Percentiles rank a stretch among this genome's conserved stretches.
Conservation (phyloP, 2,329 filamentous ascomycete genomes). For the Calycina marina region DNA sequence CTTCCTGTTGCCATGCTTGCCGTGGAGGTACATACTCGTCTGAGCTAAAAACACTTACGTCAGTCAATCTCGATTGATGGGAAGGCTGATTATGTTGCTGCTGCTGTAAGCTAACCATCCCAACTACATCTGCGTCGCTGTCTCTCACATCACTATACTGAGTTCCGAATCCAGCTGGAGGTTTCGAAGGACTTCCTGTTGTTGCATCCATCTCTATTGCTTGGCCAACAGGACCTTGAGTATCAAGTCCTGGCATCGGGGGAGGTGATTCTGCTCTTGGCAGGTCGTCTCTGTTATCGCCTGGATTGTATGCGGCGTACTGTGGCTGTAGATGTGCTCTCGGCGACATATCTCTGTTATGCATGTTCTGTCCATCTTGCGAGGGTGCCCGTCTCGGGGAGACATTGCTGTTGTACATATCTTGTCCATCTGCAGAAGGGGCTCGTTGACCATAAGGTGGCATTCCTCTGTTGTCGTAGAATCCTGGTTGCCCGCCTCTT, state of each 20-base stretch:
- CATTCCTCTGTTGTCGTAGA: too few relatives aligned
- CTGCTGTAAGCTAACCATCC: conserved; percentile 60
- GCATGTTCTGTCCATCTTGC: conserved; percentile 6
- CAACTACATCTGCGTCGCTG: conserved; percentile 56
- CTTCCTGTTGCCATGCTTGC: conserved; percentile 37
- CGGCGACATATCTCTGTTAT: conserved; percentile 5
- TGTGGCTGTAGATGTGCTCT: conserved; percentile 5
- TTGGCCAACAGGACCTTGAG: conserved; percentile 35
- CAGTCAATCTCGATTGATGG: conserved; percentile 31
- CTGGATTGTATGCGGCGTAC: conserved; percentile 18
- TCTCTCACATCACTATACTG: conserved; percentile 37
- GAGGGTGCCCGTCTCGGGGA: conserved; percentile 14
- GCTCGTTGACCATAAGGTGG: too few relatives aligned
- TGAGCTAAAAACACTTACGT: conserved; percentile 55
- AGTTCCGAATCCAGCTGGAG: conserved; percentile 27
- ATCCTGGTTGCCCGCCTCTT: conserved; percentile 28
- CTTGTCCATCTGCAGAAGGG: too few relatives aligned
- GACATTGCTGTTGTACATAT: conserved; percentile 10
- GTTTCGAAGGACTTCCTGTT: conserved; percentile 33
- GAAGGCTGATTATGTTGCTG: conserved; percentile 20
- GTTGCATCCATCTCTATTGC: conserved; percentile 70
- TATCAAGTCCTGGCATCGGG: conserved; percentile 35
- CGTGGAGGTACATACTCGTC: conserved; percentile 56
- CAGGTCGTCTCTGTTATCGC: conserved; percentile 24
- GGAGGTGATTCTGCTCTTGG: conserved; percentile 51